Conservation (phyloP, 768 basidiomycete species). For the Phlegmacium glaucopus region DNA sequence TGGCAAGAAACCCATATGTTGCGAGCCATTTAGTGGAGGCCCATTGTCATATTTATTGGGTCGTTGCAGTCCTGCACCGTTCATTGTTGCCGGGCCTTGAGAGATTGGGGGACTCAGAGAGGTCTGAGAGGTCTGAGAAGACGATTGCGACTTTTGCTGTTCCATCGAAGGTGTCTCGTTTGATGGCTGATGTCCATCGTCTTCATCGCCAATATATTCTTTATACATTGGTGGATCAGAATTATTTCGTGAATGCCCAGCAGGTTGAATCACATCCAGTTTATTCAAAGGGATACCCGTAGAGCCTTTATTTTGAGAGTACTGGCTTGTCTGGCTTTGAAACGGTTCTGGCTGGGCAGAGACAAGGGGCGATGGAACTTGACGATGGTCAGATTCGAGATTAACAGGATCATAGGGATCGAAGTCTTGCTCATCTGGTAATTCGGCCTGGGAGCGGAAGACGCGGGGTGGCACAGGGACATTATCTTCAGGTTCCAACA, state of each 20-base stretch:
- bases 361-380: conserved; percentile 14
- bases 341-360: conserved; percentile 2
- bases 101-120: too few relatives aligned
- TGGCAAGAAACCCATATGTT: too few relatives aligned
- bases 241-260: neutral
- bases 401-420: conserved; percentile 24
- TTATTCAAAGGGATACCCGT: neutral
- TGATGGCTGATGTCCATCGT: conserved; percentile 1
- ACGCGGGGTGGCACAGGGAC: conserved; percentile 10
- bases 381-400: conserved; percentile 14
- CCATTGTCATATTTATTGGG: too few relatives aligned
- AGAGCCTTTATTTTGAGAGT: neutral
- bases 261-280: neutral
- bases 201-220: conserved; percentile 1
- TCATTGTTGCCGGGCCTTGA: too few relatives aligned
- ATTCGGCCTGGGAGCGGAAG: conserved; percentile 11
- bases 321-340: conserved; percentile 8
- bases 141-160: conserved; percentile 4
- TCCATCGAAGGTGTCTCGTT: neutral
- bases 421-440: conserved; percentile 14
- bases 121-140: neutral
- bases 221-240: conserved; percentile 12
- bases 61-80: too few relatives aligned
- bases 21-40: too few relatives aligned
- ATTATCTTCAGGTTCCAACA: conserved; percentile 17